Evolutionary conservation across 2,329 filamentous ascomycete species (phyloP).

Genomic region (Xylariaceae sp.): DNA sequence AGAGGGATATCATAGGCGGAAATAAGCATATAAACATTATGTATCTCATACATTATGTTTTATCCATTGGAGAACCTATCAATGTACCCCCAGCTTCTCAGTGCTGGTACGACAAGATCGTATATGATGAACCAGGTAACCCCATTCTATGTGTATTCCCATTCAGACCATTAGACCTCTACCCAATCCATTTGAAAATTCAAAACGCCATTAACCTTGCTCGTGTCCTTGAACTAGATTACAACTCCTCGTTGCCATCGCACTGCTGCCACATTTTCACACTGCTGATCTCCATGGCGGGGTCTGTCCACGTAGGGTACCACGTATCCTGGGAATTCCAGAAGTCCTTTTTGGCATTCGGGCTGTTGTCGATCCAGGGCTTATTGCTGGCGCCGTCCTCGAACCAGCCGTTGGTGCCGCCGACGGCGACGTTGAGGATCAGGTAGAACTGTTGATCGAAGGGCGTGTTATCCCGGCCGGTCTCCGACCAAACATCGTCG

Average conservation of each 20-base stretch:
- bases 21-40: too few relatives aligned
- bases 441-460: slow-evolving; percentile 76
- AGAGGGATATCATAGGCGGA: too few relatives aligned
- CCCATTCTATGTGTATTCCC: too few relatives aligned
- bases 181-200: too few relatives aligned
- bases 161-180: too few relatives aligned
- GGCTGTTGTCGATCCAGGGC: slow-evolving; percentile 70
- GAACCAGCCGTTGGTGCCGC: slow-evolving; percentile 81
- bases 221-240: too few relatives aligned
- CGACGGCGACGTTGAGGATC: slow-evolving; percentile 71
- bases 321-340: slow-evolving; percentile 64
- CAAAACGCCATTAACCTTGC: too few relatives aligned
- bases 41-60: too few relatives aligned
- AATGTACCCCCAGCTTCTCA: too few relatives aligned
- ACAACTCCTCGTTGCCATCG: slow-evolving; percentile 54
- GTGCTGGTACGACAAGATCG: too few relatives aligned
- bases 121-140: too few relatives aligned
- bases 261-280: slow-evolving; percentile 70
- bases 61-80: too few relatives aligned
- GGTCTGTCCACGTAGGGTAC: slow-evolving; percentile 67
- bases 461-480: slow-evolving; percentile 58
- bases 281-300: slow-evolving; percentile 63
- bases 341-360: slow-evolving; percentile 69
- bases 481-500: slow-evolving; percentile 59
- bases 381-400: slow-evolving; percentile 66